Conservation (phyloP, 345 rosid species). For the Linum usitatissimum region DNA sequence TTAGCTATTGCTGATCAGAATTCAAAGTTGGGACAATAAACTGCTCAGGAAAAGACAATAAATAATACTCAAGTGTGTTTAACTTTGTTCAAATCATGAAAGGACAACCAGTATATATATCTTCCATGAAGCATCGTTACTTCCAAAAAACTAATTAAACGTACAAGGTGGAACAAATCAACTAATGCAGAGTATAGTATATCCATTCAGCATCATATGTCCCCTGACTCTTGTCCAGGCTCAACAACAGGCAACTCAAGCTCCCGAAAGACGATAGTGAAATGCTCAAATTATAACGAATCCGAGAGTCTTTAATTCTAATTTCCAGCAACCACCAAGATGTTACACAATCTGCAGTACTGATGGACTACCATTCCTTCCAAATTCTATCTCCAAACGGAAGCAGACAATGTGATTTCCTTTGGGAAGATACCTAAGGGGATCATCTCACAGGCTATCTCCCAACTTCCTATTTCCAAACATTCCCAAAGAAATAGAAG, state of each 20-base stretch:
- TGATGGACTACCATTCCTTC: neutral
- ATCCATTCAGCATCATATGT: too few species aligned
- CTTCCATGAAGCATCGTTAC: too few species aligned
- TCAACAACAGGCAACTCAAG: neutral
- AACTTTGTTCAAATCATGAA: too few species aligned
- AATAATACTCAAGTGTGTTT: too few species aligned
- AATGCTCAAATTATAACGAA: neutral
- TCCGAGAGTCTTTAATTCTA: neutral
- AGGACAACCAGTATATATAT: too few species aligned
- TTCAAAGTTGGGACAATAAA: neutral
- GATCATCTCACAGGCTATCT: neutral
- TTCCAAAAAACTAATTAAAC: too few species aligned
- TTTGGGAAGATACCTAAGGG: neutral
- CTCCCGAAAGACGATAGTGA: neutral
- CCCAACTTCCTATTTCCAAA: neutral
- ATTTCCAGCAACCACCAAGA: neutral
- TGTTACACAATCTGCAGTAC: neutral
- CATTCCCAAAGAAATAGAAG: neutral
- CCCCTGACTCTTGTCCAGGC: too few species aligned
- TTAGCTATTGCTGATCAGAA: neutral
- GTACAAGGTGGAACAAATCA: too few species aligned
- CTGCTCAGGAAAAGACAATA: too few species aligned
- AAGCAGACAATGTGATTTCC: neutral
- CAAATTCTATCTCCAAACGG: neutral
- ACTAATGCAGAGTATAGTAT: too few species aligned